Evolutionary conservation across 2,329 filamentous ascomycete genomes (phyloP), one percentile per base, ranked within the genome.

Genomic region (Ophiocordyceps robertsii): DNA sequence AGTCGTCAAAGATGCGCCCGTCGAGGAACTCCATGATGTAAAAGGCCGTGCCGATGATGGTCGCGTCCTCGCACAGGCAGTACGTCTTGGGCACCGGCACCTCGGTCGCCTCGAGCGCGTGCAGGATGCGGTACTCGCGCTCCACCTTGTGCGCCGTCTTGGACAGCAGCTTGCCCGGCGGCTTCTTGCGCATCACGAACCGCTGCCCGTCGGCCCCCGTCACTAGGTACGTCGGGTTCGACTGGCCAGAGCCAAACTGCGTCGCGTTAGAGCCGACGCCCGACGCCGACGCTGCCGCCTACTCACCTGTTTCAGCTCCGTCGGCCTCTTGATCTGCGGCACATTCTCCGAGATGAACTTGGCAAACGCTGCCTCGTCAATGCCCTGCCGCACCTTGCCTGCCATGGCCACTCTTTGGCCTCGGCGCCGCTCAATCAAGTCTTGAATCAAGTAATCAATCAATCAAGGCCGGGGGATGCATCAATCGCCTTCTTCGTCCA

Each of bases 21-120:
- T 94, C 84, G 47, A 96, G 72, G 60, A 92, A 96, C 60, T 87
- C 81, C 92, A 98, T 96, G 56, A 96, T 81, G 66, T 98, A 96
- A 63, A 96, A 98, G 6, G 88, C 77, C 8, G 89, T 96, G 43
- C 89, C 92, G 48, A 96, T 71, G 32, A 96, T 71, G 44, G 63
- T 66, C 35, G 71, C 67, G 64, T 96, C 89, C 61, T 93, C 83
- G 65, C 92, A 98, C 16, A 96, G 74, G 55, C 81, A 83, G 60
- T 87, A 82, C 11, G 86, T 77, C 59, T 75, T 81, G 5, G 92
- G 92, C 0, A 95, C 87, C 0, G 89, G 85, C 9, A 96, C 88
- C 57, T 85, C 79, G 17, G 86, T 93, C 42, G 68, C 49, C 43
- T 79, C 77, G 29, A 96, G 73, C 3, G 90, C 89, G 58, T 85